Evolutionary conservation across 2,329 filamentous ascomycete species (phyloP).

Genomic region (Colletotrichum sojae): DNA sequence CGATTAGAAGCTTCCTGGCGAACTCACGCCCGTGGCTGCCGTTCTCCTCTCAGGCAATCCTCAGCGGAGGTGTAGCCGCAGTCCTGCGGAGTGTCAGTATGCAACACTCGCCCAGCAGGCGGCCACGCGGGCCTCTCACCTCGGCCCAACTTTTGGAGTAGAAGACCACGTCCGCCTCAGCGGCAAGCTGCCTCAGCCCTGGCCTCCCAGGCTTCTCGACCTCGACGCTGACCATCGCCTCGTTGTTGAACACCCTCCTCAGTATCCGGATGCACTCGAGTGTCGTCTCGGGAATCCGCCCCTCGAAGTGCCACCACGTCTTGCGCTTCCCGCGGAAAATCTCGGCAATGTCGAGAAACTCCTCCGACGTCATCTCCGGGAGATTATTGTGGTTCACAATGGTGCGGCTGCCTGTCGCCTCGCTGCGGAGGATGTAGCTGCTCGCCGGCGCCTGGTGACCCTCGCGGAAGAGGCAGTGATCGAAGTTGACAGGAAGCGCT

Average conservation of each 20-base stretch:
- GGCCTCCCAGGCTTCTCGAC: constrained; percentile 77
- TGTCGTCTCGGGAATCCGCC: constrained; percentile 74
- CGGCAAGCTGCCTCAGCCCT: constrained; percentile 72
- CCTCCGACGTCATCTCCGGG: constrained; percentile 74
- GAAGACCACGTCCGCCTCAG: constrained; percentile 78
- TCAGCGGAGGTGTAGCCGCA: constrained; percentile 59
- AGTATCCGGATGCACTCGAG: constrained; percentile 71
- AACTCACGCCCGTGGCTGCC: constrained; percentile 60
- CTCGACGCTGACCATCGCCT: constrained; percentile 73
- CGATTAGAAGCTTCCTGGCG: constrained; percentile 14
- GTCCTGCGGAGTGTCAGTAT: constrained; percentile 42
- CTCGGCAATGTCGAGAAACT: constrained; percentile 66
- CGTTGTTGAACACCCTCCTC: constrained; percentile 48
- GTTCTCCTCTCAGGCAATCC: constrained; percentile 65
- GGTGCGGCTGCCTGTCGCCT: constrained; percentile 72
- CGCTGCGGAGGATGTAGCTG: constrained; percentile 78
- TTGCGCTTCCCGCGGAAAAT: constrained; percentile 53
- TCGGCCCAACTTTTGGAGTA: constrained; percentile 81
- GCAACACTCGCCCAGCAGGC: background rate
- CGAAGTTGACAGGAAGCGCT: constrained; percentile 61
- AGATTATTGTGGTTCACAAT: constrained; percentile 80
- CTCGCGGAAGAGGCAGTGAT: constrained; percentile 72
- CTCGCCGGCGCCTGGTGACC: constrained; percentile 71
- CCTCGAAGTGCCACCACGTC: constrained; percentile 79
- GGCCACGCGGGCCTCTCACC: constrained; percentile 57